Percentiles rank a stretch among this genome's conserved stretches.
phyloP scores from a whole-genome alignment of 2,329 filamentous ascomycete species.

The Aspergillus sp. region DNA sequence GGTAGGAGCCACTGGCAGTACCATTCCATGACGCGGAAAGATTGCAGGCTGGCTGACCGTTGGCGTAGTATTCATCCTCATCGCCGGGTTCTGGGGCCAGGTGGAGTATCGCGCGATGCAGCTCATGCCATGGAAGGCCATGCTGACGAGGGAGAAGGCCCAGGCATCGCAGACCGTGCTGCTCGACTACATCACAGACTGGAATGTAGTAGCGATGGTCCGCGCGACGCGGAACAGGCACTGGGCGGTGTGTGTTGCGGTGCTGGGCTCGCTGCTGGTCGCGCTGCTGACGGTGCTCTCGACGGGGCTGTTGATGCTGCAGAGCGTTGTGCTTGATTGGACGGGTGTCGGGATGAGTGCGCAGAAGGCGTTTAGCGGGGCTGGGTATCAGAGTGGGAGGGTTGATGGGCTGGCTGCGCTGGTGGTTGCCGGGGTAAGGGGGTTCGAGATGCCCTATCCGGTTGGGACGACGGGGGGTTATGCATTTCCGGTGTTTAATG shows the following conservation, averaged over 20 bases:
- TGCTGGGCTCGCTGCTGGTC: constrained; percentile 4
- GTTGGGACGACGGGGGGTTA: constrained; percentile 5
- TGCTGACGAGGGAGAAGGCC: not conserved
- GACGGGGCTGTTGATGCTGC: constrained; percentile 6
- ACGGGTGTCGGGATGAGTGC: not conserved
- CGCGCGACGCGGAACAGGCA: not conserved
- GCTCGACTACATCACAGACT: constrained; percentile 7
- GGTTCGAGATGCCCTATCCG: constrained; percentile 1
- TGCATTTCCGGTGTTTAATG: constrained; percentile 5
- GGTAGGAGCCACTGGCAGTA: not conserved
- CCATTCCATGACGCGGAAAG: too few relatives aligned
- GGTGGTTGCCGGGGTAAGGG: constrained; percentile 1
- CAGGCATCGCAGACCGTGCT: constrained; percentile 2
- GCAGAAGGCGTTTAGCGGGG: constrained; percentile 2
- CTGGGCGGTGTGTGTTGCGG: constrained; percentile 1
- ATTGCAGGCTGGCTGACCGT: too few relatives aligned
- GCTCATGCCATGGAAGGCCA: constrained; percentile 5
- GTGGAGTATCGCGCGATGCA: constrained; percentile 7
- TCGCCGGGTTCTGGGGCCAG: constrained; percentile 6
- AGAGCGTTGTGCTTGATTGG: constrained; percentile 2
- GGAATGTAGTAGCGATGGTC: constrained; percentile 5
- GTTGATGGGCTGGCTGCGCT: constrained; percentile 2
- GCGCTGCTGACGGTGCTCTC: constrained; percentile 5
- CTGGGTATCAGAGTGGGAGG: not conserved
- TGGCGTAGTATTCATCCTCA: constrained; percentile 4